These are phyloP conservation scores for Pterocarpus macrocarpus DNA, from an alignment of 306 rosid genomes.

Conservation along the genomic window DNA sequence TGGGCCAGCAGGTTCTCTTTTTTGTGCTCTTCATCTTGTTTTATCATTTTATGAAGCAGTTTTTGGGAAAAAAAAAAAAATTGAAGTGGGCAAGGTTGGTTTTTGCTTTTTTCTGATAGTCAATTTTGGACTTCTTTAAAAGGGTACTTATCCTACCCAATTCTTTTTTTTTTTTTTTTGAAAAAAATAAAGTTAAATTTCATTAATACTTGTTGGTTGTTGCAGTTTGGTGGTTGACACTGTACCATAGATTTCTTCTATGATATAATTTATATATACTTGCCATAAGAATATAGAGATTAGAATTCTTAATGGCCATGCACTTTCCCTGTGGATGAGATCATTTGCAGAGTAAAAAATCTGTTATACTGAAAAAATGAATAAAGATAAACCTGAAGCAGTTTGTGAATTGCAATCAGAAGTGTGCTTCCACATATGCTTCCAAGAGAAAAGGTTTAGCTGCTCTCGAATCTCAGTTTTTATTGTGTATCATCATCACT, in stretches of 20 bases:
- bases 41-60: neutral
- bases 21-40: neutral
- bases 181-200: neutral
- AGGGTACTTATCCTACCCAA: neutral
- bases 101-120: neutral
- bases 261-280: neutral
- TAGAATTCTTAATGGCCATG: neutral
- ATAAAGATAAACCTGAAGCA: neutral
- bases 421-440: neutral
- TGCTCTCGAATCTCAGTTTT: neutral
- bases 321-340: neutral
- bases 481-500: neutral
- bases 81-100: no score
- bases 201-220: neutral
- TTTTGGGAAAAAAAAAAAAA: neutral
- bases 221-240: neutral
- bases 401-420: neutral
- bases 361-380: no score
- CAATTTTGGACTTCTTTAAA: neutral
- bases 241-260: neutral
- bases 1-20: constrained; percentile 72
- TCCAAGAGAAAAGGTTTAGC: neutral
- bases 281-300: neutral
- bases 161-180: neutral
- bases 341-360: neutral